A percentile compares a stretch with the other conserved stretches of the same genome.
Evolutionary conservation across 148 eudicot genomes (phyloP).

Genomic region (Fagopyrum esculentum): DNA sequence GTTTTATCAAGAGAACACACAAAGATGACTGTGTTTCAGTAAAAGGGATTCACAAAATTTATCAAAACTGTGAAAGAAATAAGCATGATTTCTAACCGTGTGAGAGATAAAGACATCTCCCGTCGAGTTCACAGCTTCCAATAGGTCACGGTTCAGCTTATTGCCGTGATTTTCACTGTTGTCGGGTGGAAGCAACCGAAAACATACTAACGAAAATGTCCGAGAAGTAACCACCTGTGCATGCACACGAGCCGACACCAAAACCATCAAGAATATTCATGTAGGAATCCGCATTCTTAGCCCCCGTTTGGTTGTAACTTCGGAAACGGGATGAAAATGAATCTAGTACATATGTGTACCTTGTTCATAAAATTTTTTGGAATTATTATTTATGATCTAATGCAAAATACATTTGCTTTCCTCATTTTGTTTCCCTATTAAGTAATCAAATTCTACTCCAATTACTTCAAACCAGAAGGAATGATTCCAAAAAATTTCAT

Average conservation of each 20-base stretch:
- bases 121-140: slow-evolving; percentile 74
- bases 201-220: slow-evolving; percentile 77
- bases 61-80: neutral
- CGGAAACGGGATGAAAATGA: too few relatives aligned
- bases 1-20: neutral
- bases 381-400: too few relatives aligned
- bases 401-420: too few relatives aligned
- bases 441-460: too few relatives aligned
- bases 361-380: too few relatives aligned
- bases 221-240: slow-evolving; percentile 70
- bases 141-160: slow-evolving; percentile 56
- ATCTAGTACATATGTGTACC: too few relatives aligned
- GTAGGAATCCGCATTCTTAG: neutral
- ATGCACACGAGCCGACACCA: neutral
- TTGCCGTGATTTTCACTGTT: slow-evolving; percentile 35
- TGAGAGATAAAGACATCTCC: slow-evolving; percentile 85
- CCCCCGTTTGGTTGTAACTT: too few relatives aligned
- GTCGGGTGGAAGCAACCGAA: slow-evolving; percentile 53
- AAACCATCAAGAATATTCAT: neutral
- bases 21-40: neutral
- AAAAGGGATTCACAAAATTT: neutral
- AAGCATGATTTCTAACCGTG: slow-evolving; percentile 37
- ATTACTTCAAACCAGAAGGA: too few relatives aligned
- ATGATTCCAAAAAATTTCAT: too few relatives aligned
- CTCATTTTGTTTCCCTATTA: too few relatives aligned